These are phyloP conservation scores for Fusarium coffeatum DNA, from an alignment of 2,329 filamentous ascomycete genomes.

Conservation along the genomic window DNA sequence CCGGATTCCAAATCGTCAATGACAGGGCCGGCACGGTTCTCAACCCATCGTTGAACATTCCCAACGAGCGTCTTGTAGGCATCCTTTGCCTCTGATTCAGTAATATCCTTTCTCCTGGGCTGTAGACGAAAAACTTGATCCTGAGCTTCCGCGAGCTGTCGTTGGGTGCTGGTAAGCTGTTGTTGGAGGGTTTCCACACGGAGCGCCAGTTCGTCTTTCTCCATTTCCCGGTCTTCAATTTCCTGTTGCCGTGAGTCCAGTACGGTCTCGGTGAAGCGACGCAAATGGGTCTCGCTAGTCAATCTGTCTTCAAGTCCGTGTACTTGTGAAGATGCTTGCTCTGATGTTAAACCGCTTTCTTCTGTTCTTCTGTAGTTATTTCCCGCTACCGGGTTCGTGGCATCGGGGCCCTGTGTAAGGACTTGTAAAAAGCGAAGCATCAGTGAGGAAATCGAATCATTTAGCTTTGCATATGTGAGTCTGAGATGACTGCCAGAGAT, in stretches of 20 bases:
- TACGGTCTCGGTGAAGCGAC: conserved; percentile 53
- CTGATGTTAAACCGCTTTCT: conserved; percentile 10
- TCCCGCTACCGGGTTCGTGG: neutral
- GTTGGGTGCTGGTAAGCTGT: conserved; percentile 48
- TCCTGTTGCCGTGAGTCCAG: conserved; percentile 53
- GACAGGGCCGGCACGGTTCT: conserved; percentile 48
- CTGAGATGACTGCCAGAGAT: conserved; percentile 19
- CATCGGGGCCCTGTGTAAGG: conserved; percentile 1
- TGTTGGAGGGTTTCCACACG: conserved; percentile 48
- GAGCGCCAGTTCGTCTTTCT: conserved; percentile 45
- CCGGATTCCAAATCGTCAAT: conserved; percentile 50
- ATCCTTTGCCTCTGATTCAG: conserved; percentile 52
- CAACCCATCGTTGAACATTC: conserved; percentile 53
- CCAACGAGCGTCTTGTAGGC: conserved; percentile 50
- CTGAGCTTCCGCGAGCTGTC: conserved; percentile 49
- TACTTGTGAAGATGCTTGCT: conserved; percentile 26
- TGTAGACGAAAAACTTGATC: conserved; percentile 51
- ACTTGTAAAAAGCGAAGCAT: conserved; percentile 18
- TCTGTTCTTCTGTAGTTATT: conserved; percentile 5
- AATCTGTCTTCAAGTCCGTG: conserved; percentile 45
- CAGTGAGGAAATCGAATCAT: conserved; percentile 10
- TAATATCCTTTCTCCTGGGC: conserved; percentile 51
- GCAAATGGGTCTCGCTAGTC: conserved; percentile 49
- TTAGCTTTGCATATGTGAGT: conserved; percentile 15
- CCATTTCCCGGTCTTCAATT: conserved; percentile 48